Percentiles rank a stretch among this genome's conserved stretches.
Evolutionary conservation across 73 alveolate genomes (phyloP).

Genomic region (Stentor roeselii): DNA sequence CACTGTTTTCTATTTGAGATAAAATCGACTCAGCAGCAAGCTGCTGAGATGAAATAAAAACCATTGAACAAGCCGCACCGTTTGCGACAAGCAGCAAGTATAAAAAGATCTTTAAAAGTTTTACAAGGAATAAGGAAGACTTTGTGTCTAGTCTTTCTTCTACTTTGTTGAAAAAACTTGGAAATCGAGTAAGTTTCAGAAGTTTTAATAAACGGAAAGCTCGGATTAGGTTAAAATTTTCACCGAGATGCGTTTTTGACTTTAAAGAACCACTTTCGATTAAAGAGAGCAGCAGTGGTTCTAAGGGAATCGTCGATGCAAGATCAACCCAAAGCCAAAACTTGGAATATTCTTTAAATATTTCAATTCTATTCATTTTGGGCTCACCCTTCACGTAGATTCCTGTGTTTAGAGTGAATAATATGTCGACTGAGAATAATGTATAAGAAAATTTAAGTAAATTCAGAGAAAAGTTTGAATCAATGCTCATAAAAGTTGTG

Average conservation of each 20-base stretch:
- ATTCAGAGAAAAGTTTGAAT: slow-evolving; percentile 27
- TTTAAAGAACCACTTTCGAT: neutral
- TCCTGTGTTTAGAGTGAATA: slow-evolving; percentile 35
- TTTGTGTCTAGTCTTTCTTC: neutral
- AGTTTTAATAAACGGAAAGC: neutral
- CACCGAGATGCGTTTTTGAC: neutral
- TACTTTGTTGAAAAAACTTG: neutral
- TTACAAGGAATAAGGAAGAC: neutral
- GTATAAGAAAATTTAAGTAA: slow-evolving; percentile 7
- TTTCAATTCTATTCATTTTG: neutral
- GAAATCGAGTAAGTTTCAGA: neutral
- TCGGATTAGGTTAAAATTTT: neutral
- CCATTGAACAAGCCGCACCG: neutral
- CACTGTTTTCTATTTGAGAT: neutral
- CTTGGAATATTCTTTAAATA: slow-evolving; percentile 36
- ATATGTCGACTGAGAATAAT: neutral
- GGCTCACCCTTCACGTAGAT: slow-evolving; percentile 30
- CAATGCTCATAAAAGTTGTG: slow-evolving; percentile 42
- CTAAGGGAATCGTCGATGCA: slow-evolving; percentile 35
- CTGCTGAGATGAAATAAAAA: neutral
- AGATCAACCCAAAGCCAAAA: slow-evolving; percentile 48
- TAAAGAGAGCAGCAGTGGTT: neutral
- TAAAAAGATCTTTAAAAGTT: neutral
- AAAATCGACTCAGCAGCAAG: neutral
- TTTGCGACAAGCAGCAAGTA: neutral